Evolutionary conservation across 805 yeast genomes (phyloP), one percentile per base, ranked within the genome.

Genomic region (Torulaspora indica): DNA sequence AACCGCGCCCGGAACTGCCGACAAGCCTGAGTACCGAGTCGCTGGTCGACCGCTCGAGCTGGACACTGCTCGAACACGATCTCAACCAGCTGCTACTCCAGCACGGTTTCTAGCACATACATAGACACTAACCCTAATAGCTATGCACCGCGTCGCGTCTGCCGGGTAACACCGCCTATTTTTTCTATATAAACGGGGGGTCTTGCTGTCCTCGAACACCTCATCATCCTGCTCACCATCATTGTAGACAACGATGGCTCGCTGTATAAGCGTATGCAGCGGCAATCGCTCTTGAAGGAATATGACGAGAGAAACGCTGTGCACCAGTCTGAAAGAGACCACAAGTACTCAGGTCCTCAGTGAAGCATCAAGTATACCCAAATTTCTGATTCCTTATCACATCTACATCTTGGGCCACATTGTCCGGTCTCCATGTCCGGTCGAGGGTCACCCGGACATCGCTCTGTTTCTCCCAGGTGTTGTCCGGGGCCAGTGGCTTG

Each of bases 311-410:
- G 46, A 60, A 58, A 61, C 56, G 67, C 66, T 61, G 67, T 64
- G 68, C 67, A 63, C 67, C 68, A 62, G 67, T 61, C 67, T 63
- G 67, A 59, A 46, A 35, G 48, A 30, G 35, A 29, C 46, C 45
- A 41, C 23, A 41, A 38, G 67, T 64, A 64, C 68, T 64, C 68
- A 55, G 61, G 59, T 47, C 49, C 44, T 44, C 63, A 34, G 36
- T 64, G 68, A 64, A 64, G 64, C 58, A 64, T 63, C 44, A 53
- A 61, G 67, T 64, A 64, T 62, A 63, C 66, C 67, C 66, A 61
- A 61, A 64, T 63, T 63, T 61, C 67, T 63, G 67, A 63, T 56
- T 45, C 51, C 51, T 20, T n/a, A n/a, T n/a, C n/a, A n/a, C n/a
- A n/a, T n/a, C n/a, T n/a, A n/a, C n/a, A n/a, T n/a, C n/a, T n/a